phyloP scores from a whole-genome alignment of 192 early-diverging fungal species.

The Coemansia sp. region DNA sequence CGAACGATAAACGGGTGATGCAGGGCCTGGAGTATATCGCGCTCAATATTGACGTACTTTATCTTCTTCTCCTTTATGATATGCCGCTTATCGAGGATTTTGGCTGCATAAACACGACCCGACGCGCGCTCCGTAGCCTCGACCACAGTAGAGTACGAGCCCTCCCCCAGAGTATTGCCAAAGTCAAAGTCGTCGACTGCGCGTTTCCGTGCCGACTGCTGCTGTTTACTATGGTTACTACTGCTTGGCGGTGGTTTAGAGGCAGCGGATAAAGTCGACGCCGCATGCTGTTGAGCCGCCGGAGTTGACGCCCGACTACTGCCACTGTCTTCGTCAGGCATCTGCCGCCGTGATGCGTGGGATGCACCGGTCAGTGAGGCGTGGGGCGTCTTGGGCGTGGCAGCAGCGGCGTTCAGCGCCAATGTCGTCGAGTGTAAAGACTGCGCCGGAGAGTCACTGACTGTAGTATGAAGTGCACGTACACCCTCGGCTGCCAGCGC shows the following conservation, averaged over 20 bases:
- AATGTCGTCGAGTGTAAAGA: constrained; percentile 30
- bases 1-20: constrained; percentile 91
- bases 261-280: constrained; percentile 7
- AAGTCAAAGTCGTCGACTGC: constrained; percentile 85
- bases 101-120: constrained; percentile 80
- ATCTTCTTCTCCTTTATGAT: constrained; percentile 96
- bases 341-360: neutral
- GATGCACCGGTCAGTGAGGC: constrained; percentile 7
- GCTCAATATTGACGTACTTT: constrained; percentile 96
- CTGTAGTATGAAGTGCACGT: constrained; percentile 26
- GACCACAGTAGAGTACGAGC: constrained; percentile 94
- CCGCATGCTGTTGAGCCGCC: constrained; percentile 10
- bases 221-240: constrained; percentile 15
- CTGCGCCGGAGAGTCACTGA: constrained; percentile 30
- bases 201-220: constrained; percentile 63
- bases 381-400: constrained; percentile 25
- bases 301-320: neutral
- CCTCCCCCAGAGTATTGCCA: constrained; percentile 86
- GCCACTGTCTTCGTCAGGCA: neutral
- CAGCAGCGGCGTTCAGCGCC: constrained; percentile 35
- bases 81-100: constrained; percentile 80
- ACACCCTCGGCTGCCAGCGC: constrained; percentile 32
- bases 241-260: neutral
- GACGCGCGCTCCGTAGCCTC: constrained; percentile 75
- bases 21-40: constrained; percentile 82